phyloP scores from a whole-genome alignment of 352 stramenopile genomes.

The Globisporangium spiculum region DNA sequence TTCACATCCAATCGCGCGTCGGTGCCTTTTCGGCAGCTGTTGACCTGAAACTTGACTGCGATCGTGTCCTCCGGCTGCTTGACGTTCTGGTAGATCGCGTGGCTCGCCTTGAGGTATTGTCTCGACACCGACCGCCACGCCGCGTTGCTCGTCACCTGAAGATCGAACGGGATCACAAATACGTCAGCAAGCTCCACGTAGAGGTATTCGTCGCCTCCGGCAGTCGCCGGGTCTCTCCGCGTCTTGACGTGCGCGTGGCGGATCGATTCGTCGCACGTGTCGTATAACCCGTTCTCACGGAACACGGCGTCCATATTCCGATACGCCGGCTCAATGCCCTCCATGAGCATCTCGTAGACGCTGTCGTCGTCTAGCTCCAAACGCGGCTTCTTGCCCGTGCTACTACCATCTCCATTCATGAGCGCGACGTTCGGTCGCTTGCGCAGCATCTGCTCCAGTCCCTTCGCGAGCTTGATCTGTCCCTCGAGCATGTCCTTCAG shows the following conservation, averaged over 20 bases:
- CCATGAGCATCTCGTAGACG: constrained; percentile 34
- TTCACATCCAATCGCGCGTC: constrained; percentile 33
- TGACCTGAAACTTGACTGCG: constrained; percentile 36
- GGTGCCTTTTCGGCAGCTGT: constrained; percentile 22
- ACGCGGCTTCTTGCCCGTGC: constrained; percentile 18
- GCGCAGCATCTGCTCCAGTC: constrained; percentile 46
- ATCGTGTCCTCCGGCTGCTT: constrained; percentile 33
- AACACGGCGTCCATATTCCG: constrained; percentile 38
- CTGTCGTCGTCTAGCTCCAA: constrained; percentile 22
- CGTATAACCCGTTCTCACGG: constrained; percentile 37
- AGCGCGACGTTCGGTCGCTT: constrained; percentile 46
- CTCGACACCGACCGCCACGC: constrained; percentile 37
- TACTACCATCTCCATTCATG: constrained; percentile 15
- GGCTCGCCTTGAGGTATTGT: constrained; percentile 32
- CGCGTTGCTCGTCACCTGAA: constrained; percentile 25
- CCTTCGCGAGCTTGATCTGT: constrained; percentile 47
- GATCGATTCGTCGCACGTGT: constrained; percentile 39
- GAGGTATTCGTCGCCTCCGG: constrained; percentile 25
- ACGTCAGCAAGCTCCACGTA: constrained; percentile 41
- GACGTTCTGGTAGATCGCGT: constrained; percentile 24
- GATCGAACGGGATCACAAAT: constrained; percentile 40
- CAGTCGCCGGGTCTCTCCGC: not conserved
- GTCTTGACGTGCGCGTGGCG: constrained; percentile 39
- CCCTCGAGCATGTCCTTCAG: constrained; percentile 37
- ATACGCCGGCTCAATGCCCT: constrained; percentile 43